These are phyloP conservation scores for Ophiocordyceps camponoti-saundersi DNA, from an alignment of 2,329 filamentous ascomycete genomes.

Conservation along the genomic window DNA sequence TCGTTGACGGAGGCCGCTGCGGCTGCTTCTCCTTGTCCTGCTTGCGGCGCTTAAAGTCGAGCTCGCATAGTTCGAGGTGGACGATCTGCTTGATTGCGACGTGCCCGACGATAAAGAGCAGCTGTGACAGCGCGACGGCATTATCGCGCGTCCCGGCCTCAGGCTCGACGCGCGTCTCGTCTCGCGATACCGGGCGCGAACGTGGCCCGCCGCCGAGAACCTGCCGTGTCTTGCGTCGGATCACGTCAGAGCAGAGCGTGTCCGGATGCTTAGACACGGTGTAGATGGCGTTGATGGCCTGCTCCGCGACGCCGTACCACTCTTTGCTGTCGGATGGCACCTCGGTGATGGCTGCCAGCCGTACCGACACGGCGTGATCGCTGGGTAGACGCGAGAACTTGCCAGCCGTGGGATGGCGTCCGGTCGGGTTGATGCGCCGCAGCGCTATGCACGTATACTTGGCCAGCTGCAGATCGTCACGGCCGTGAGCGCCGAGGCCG, in stretches of 20 bases:
- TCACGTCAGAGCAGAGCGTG: constrained; percentile 76
- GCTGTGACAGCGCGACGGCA: constrained; percentile 66
- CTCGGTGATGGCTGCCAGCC: constrained; percentile 71
- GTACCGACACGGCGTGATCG: constrained; percentile 72
- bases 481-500: constrained; percentile 66
- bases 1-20: not conserved
- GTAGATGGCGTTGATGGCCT: constrained; percentile 92
- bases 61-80: constrained; percentile 89
- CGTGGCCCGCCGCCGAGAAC: constrained; percentile 42
- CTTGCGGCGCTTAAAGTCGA: constrained; percentile 95
- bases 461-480: constrained; percentile 70
- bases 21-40: constrained; percentile 62
- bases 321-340: constrained; percentile 81
- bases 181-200: constrained; percentile 25
- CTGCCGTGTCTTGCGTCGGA: constrained; percentile 68
- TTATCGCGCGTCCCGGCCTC: constrained; percentile 42
- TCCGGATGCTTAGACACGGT: constrained; percentile 88
- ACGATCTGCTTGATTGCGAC: constrained; percentile 98
- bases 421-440: constrained; percentile 72
- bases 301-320: constrained; percentile 91
- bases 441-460: constrained; percentile 93
- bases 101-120: constrained; percentile 89
- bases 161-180: constrained; percentile 14
- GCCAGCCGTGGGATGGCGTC: constrained; percentile 46
- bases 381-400: constrained; percentile 71